phyloP scores from a whole-genome alignment of 2,329 filamentous ascomycete species.

The Aspergillus costaricaensis region DNA sequence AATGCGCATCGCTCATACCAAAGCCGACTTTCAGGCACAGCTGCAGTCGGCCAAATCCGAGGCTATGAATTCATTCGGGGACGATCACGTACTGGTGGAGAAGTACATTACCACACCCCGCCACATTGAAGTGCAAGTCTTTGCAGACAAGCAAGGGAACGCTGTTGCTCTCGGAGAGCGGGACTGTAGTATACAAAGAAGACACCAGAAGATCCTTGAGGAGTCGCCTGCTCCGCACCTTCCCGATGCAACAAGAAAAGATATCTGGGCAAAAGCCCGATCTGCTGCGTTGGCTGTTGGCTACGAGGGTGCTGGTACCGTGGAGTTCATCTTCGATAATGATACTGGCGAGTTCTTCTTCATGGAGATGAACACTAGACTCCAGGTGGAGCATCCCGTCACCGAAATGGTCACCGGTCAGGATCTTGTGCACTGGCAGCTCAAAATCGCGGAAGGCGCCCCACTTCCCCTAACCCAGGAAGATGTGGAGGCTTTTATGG shows the following conservation, averaged over 20 bases:
- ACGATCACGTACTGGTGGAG: slow-evolving; percentile 67
- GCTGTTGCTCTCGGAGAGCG: slow-evolving; percentile 65
- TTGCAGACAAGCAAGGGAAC: slow-evolving; percentile 66
- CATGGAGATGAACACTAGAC: slow-evolving; percentile 75
- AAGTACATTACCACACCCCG: slow-evolving; percentile 68
- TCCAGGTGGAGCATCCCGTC: slow-evolving; percentile 97
- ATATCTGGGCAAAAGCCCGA: slow-evolving; percentile 66
- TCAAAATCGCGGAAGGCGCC: slow-evolving; percentile 76
- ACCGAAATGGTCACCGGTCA: slow-evolving; percentile 77
- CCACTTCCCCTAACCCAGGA: slow-evolving; percentile 66
- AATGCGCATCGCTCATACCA: slow-evolving; percentile 63
- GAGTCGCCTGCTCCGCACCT: slow-evolving; percentile 67
- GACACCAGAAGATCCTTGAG: slow-evolving; percentile 68
- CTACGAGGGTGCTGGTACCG: slow-evolving; percentile 67
- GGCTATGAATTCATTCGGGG: slow-evolving; percentile 64
- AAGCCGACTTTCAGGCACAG: slow-evolving; percentile 62
- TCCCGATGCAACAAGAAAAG: slow-evolving; percentile 60
- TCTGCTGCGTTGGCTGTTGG: slow-evolving; percentile 64
- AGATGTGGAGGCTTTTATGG: slow-evolving; percentile 69
- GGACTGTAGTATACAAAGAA: slow-evolving; percentile 66
- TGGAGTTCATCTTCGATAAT: slow-evolving; percentile 71
- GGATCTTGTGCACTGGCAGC: slow-evolving; percentile 93
- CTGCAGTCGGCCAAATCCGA: slow-evolving; percentile 66
- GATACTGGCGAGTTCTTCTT: slow-evolving; percentile 68
- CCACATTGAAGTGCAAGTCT: slow-evolving; percentile 69